These are phyloP conservation scores for Colletotrichum neosansevieriae DNA, from an alignment of 2,329 filamentous ascomycete genomes.

Conservation along the genomic window DNA sequence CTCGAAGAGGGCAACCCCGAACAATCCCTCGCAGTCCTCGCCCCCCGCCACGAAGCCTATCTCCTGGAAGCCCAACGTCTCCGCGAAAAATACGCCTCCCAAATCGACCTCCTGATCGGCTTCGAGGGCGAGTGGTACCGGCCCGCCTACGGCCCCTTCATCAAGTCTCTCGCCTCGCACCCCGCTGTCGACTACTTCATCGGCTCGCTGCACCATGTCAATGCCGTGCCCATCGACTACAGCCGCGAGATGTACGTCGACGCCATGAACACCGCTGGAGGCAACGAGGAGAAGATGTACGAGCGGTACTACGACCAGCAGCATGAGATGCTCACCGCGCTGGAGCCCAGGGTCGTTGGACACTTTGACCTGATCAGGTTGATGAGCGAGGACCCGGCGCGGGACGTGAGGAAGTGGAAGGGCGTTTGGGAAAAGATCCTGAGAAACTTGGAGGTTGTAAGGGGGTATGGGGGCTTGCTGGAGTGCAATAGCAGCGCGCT, in stretches of 20 bases:
- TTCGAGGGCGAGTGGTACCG: conserved; percentile 97
- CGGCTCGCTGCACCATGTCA: conserved; percentile 91
- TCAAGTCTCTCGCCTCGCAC: conserved; percentile 68
- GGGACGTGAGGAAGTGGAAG: conserved; percentile 68
- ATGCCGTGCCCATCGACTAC: conserved; percentile 90
- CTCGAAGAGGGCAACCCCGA: conserved; percentile 63
- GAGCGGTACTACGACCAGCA: conserved; percentile 91
- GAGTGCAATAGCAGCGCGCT: conserved; percentile 91
- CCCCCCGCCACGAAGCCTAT: conserved; percentile 76
- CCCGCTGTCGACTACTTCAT: conserved; percentile 88
- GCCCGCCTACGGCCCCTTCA: conserved; percentile 67
- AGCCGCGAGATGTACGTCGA: conserved; percentile 74
- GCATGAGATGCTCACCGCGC: conserved; percentile 78
- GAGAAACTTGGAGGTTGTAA: conserved; percentile 80
- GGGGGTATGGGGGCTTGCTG: conserved; percentile 81
- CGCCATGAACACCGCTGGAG: conserved; percentile 64
- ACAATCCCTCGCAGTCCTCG: conserved; percentile 61
- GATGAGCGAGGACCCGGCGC: conserved; percentile 76
- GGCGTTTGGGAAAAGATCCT: conserved; percentile 79
- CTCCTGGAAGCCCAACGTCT: conserved; percentile 81
- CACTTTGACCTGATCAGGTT: conserved; percentile 95
- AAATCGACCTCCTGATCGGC: conserved; percentile 85
- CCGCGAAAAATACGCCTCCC: conserved; percentile 73
- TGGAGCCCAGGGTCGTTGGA: conserved; percentile 84
- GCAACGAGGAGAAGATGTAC: conserved; percentile 79